Percentiles rank a stretch among this genome's conserved stretches.
Conservation (phyloP, 352 stramenopile genomes). For the Globisporangium cederbergense region DNA sequence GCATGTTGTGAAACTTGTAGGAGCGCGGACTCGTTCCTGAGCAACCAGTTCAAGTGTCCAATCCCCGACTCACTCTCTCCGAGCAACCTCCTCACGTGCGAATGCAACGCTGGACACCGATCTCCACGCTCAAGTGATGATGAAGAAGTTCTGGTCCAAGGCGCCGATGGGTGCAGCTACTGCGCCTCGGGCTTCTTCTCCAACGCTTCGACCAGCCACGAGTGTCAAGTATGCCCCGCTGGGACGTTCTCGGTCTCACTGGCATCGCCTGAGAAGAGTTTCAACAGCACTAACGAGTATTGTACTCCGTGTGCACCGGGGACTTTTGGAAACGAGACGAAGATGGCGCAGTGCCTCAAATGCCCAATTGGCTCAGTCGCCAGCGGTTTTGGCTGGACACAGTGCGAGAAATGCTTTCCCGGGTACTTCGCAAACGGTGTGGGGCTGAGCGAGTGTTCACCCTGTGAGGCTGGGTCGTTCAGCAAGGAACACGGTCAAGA, state of each 20-base stretch:
- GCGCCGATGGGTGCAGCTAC: conserved; percentile 22
- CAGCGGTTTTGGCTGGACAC: not conserved
- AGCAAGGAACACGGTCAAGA: conserved; percentile 18
- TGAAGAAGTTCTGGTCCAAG: conserved; percentile 13
- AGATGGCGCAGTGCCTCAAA: conserved; percentile 25
- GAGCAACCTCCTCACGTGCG: conserved; percentile 27
- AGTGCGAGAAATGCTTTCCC: conserved; percentile 20
- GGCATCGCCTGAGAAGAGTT: not conserved
- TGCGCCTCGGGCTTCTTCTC: conserved; percentile 42
- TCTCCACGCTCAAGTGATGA: not conserved
- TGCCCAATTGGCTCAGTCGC: conserved; percentile 27
- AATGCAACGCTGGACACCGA: conserved; percentile 28
- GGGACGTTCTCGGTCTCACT: conserved; percentile 19
- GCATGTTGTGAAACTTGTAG: not conserved
- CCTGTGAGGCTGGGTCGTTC: conserved; percentile 44
- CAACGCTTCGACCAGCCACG: conserved; percentile 38
- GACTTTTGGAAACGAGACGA: conserved; percentile 38
- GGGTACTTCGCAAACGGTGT: conserved; percentile 26
- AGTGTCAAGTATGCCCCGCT: conserved; percentile 37
- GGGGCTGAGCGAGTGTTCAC: conserved; percentile 31
- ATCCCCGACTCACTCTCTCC: not conserved
- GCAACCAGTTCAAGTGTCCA: conserved; percentile 27
- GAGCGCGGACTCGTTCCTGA: conserved; percentile 13
- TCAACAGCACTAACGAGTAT: conserved; percentile 9
- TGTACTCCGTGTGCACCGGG: conserved; percentile 41